A percentile compares a stretch with the other conserved stretches of the same genome.
These are phyloP conservation scores for Fragosphaeria purpurea DNA, from an alignment of 2,329 filamentous ascomycete species.

Conservation along the genomic window DNA sequence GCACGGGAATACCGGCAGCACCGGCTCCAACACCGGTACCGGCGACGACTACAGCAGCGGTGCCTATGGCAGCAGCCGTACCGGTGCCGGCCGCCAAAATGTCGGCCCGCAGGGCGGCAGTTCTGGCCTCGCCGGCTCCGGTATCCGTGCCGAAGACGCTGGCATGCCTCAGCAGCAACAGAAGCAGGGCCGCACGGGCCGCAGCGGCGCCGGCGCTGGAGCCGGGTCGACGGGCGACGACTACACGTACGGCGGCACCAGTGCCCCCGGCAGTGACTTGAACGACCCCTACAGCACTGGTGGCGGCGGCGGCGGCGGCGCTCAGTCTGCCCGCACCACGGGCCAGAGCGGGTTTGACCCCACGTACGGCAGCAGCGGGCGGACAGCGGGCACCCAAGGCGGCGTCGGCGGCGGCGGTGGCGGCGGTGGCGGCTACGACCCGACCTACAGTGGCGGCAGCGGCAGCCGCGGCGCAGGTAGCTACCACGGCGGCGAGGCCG, in stretches of 20 bases:
- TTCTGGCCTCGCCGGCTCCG: too few relatives aligned
- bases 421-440: slow-evolving; percentile 18
- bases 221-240: background rate
- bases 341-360: slow-evolving; percentile 9
- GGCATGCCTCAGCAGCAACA: too few relatives aligned
- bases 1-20: background rate
- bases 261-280: background rate
- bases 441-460: background rate
- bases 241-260: background rate
- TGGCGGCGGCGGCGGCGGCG: slow-evolving; percentile 17
- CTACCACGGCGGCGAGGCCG: background rate
- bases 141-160: too few relatives aligned
- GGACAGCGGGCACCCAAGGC: slow-evolving; percentile 28
- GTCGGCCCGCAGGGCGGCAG: too few relatives aligned
- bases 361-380: slow-evolving; percentile 34
- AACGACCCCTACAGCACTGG: slow-evolving; percentile 16
- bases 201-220: background rate
- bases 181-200: background rate
- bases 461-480: background rate
- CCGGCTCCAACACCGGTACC: background rate
- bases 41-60: slow-evolving; percentile 13
- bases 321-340: too few relatives aligned
- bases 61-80: slow-evolving; percentile 14
- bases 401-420: slow-evolving; percentile 23
- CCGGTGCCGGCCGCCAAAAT: slow-evolving; percentile 3